Evolutionary conservation across 345 rosid species (phyloP).

Genomic region (Turnera subulata): DNA sequence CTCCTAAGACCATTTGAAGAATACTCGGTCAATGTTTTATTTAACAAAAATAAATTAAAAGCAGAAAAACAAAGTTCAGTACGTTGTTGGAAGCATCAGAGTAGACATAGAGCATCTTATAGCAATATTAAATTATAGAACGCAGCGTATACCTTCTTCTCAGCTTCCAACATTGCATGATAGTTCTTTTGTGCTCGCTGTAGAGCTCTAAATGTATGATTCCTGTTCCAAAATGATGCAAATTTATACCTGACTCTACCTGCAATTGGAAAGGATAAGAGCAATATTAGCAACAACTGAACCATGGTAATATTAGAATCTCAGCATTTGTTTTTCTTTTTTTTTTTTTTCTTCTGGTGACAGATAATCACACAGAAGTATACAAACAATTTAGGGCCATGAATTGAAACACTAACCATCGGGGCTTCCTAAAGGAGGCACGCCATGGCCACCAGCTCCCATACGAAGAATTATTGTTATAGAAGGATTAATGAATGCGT

Average conservation of each 20-base stretch:
- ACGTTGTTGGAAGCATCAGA: too few species aligned
- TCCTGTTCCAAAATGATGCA: slow-evolving; percentile 99
- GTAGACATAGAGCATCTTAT: too few species aligned
- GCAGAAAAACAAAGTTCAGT: neutral
- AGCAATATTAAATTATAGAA: too few species aligned
- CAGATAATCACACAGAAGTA: too few species aligned
- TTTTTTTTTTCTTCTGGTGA: too few species aligned
- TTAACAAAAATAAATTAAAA: neutral
- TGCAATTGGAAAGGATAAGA: slow-evolving; percentile 38
- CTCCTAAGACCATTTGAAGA: slow-evolving; percentile 45
- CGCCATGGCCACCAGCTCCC: slow-evolving; percentile 99
- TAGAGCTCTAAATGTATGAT: slow-evolving; percentile 77
- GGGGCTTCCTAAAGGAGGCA: slow-evolving; percentile 97
- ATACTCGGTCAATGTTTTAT: neutral
- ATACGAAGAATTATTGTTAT: slow-evolving; percentile 84
- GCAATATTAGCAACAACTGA: slow-evolving; percentile 17
- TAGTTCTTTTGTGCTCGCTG: slow-evolving; percentile 70
- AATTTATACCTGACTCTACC: slow-evolving; percentile 99
- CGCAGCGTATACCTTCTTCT: slow-evolving; percentile 64
- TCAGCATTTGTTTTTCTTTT: too few species aligned
- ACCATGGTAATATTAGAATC: too few species aligned
- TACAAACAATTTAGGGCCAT: too few species aligned
- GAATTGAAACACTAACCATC: slow-evolving; percentile 80
- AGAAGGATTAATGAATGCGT: slow-evolving; percentile 96
- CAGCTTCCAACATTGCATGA: slow-evolving; percentile 70